Evolutionary conservation across 768 basidiomycete genomes (phyloP).

Genomic region (Tricholoma matsutake): DNA sequence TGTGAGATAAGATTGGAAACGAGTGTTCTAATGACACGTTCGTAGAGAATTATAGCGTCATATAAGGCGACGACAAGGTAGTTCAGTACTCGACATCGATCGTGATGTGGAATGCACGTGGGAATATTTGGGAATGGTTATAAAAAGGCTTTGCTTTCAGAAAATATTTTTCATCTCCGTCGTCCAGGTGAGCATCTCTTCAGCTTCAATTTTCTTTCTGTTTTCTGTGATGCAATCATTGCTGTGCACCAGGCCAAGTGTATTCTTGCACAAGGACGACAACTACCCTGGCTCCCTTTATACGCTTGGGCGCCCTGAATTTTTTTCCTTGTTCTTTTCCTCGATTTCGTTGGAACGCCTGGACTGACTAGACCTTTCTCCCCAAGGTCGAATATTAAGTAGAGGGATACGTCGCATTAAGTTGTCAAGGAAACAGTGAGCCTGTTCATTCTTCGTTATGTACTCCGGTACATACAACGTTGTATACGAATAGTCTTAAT

Average conservation of each 20-base stretch:
- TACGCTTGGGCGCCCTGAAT: slow-evolving; percentile 54
- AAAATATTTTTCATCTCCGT: slow-evolving; percentile 1
- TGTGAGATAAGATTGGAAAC: slow-evolving; percentile 5
- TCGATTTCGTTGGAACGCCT: neutral
- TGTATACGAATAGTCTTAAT: neutral
- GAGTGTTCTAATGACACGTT: slow-evolving; percentile 12
- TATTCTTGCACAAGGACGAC: slow-evolving; percentile 40
- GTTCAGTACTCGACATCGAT: neutral
- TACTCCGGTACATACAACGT: neutral
- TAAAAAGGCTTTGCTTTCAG: neutral
- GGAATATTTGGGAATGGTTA: neutral
- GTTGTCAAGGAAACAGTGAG: neutral
- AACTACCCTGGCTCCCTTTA: slow-evolving; percentile 43
- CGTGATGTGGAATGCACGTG: neutral
- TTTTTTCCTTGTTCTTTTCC: neutral
- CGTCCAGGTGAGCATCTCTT: slow-evolving; percentile 11
- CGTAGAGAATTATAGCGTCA: slow-evolving; percentile 8
- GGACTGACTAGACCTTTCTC: slow-evolving; percentile 2
- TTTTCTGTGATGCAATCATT: slow-evolving; percentile 39
- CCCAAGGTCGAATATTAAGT: neutral
- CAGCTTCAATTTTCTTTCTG: slow-evolving; percentile 7
- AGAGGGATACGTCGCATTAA: neutral
- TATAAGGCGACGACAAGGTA: neutral
- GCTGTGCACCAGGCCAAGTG: slow-evolving; percentile 64
- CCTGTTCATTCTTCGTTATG: neutral